A percentile compares a stretch with the other conserved stretches of the same genome.
phyloP scores from a whole-genome alignment of 768 basidiomycete species.

The Boletus huronensis region DNA sequence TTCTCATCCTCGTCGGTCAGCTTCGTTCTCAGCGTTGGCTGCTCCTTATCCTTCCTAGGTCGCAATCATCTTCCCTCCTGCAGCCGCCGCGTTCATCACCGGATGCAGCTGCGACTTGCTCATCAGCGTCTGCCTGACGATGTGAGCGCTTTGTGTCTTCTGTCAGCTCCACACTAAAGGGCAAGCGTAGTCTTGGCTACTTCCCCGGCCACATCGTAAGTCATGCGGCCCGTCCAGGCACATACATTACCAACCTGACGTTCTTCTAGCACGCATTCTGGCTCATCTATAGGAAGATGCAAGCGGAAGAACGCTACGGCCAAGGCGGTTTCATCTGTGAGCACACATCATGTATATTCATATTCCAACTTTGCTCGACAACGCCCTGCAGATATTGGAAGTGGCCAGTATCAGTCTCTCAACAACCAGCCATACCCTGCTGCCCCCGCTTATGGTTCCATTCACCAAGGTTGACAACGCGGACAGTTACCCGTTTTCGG shows the following conservation, averaged over 20 bases:
- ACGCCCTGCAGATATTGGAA: conserved; percentile 32
- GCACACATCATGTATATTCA: conserved; percentile 28
- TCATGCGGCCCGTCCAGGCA: not conserved
- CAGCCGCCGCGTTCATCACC: conserved; percentile 70
- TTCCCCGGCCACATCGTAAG: conserved; percentile 59
- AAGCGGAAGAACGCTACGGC: conserved; percentile 82
- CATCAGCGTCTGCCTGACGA: conserved; percentile 77
- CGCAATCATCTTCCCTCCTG: conserved; percentile 78
- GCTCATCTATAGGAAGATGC: conserved; percentile 88
- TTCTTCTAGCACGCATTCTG: conserved; percentile 70
- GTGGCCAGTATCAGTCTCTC: conserved; percentile 36
- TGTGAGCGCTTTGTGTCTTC: conserved; percentile 43
- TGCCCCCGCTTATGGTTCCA: conserved; percentile 36
- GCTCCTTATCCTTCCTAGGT: conserved; percentile 41
- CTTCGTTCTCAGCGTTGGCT: not conserved
- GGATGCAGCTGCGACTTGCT: conserved; percentile 86
- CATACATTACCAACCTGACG: not conserved
- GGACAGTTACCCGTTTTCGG: not conserved
- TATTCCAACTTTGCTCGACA: not conserved
- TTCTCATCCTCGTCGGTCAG: conserved; percentile 67
- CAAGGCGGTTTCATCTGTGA: conserved; percentile 70
- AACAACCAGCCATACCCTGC: conserved; percentile 17
- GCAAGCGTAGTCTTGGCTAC: conserved; percentile 60
- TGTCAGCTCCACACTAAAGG: conserved; percentile 1
- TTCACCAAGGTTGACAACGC: conserved; percentile 14